A percentile compares a stretch with the other conserved stretches of the same genome.
Conservation (phyloP, 1,139 yeast species). For the Nakaseomyces kungkrabaensis region DNA sequence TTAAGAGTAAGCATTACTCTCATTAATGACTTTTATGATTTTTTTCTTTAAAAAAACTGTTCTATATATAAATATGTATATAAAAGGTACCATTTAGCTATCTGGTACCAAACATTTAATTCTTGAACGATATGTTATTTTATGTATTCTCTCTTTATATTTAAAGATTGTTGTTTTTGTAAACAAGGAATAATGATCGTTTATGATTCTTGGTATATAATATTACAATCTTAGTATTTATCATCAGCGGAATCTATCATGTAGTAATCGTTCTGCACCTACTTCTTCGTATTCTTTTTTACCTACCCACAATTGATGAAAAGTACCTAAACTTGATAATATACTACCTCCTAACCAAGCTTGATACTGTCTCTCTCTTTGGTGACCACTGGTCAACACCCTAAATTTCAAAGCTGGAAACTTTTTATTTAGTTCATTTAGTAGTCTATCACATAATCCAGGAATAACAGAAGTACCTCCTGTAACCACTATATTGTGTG, state of each 20-base stretch:
- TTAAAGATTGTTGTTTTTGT: too few relatives aligned
- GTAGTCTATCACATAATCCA: slow-evolving; percentile 73
- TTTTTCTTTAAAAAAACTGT: too few relatives aligned
- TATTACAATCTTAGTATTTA: neutral
- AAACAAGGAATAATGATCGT: too few relatives aligned
- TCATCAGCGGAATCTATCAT: slow-evolving; percentile 57
- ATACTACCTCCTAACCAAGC: slow-evolving; percentile 97
- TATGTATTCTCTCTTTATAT: too few relatives aligned
- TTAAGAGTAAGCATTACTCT: neutral
- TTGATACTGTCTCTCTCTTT: slow-evolving; percentile 73
- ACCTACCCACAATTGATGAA: slow-evolving; percentile 95
- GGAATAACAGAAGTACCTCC: slow-evolving; percentile 88
- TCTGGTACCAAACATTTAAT: too few relatives aligned
- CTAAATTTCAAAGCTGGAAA: slow-evolving; percentile 91
- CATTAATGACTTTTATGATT: neutral
- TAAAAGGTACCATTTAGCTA: too few relatives aligned
- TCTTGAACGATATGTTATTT: too few relatives aligned
- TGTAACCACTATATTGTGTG: slow-evolving; percentile 84
- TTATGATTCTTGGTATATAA: neutral
- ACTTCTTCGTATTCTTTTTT: slow-evolving; percentile 85
- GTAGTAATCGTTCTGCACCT: slow-evolving; percentile 70
- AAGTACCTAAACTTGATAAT: slow-evolving; percentile 83
- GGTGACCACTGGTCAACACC: slow-evolving; percentile 78
- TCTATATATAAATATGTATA: too few relatives aligned
- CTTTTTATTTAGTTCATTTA: slow-evolving; percentile 57